These are phyloP conservation scores for Solanum bulbocastanum DNA, from an alignment of 257 asterid species.

Conservation along the genomic window DNA sequence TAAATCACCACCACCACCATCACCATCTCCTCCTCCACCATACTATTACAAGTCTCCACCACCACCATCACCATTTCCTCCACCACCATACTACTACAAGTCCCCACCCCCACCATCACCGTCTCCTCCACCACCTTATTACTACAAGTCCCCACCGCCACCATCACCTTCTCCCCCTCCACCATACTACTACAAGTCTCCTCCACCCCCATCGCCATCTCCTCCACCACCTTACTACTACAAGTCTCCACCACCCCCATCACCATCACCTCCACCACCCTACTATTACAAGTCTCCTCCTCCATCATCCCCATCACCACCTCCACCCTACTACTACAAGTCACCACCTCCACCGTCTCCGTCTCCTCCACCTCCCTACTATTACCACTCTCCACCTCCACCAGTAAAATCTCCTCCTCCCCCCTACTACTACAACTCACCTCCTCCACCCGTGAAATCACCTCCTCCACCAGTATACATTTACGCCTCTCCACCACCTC, in stretches of 20 bases:
- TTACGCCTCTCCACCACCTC: slow-evolving; percentile 17
- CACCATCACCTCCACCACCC: not conserved
- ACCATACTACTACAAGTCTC: not conserved
- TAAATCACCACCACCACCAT: not conserved
- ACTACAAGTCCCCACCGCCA: not conserved
- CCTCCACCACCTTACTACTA: not conserved
- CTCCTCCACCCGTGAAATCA: not conserved
- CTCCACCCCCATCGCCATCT: slow-evolving; percentile 5
- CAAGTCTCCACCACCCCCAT: slow-evolving; percentile 14
- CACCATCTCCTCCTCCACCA: not conserved
- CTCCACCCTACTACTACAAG: not conserved
- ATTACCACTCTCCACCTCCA: not conserved
- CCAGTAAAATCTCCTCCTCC: not conserved
- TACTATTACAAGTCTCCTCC: slow-evolving; percentile 11
- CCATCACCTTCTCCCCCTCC: not conserved
- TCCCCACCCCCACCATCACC: accelerated
- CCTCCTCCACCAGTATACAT: slow-evolving; percentile 9
- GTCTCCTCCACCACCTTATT: not conserved
- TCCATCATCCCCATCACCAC: not conserved
- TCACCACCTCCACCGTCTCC: not conserved
- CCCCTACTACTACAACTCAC: not conserved
- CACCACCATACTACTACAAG: not conserved
- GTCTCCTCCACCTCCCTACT: not conserved
- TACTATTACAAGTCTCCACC: slow-evolving; percentile 4
- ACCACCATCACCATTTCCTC: not conserved